Evolutionary conservation across 345 rosid genomes (phyloP).

Genomic region (Lagerstroemia speciosa): DNA sequence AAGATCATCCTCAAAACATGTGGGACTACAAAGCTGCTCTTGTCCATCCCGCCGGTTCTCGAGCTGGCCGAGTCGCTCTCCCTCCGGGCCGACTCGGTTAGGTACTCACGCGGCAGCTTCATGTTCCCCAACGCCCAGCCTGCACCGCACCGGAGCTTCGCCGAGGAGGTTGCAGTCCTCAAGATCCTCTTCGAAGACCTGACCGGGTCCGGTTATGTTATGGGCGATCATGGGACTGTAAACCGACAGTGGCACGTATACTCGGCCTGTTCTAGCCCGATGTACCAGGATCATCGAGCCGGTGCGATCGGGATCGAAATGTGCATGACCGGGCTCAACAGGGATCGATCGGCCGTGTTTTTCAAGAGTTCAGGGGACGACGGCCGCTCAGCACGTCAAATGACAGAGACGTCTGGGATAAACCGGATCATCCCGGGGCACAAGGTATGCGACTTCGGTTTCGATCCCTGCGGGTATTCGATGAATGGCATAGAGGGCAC

Average conservation of each 20-base stretch:
- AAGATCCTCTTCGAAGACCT: conserved; percentile 40
- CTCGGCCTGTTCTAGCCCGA: conserved; percentile 27
- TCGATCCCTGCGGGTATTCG: conserved; percentile 64
- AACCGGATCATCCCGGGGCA: conserved; percentile 49
- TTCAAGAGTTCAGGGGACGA: conserved; percentile 27
- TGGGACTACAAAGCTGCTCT: conserved; percentile 68
- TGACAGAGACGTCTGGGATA: conserved; percentile 60
- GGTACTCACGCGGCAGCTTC: conserved; percentile 78
- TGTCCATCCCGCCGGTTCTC: conserved; percentile 43
- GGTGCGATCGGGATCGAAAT: conserved; percentile 46
- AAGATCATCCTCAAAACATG: conserved; percentile 71
- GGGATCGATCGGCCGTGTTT: conserved; percentile 43
- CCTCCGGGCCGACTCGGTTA: conserved; percentile 30
- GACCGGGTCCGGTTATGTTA: conserved; percentile 30
- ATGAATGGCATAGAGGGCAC: too few species aligned
- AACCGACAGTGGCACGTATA: conserved; percentile 60
- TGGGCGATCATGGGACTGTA: conserved; percentile 29
- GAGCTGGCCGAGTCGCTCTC: conserved; percentile 34
- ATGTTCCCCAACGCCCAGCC: conserved; percentile 68
- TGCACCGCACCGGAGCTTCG: conserved; percentile 62
- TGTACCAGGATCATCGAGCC: not conserved
- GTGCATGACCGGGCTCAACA: conserved; percentile 73
- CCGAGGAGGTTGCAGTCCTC: conserved; percentile 48
- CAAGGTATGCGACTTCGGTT: conserved; percentile 56
- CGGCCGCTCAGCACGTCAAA: conserved; percentile 20